Evolutionary conservation across 192 early-diverging fungal species (phyloP).

Genomic region (Coemansia sp.): DNA sequence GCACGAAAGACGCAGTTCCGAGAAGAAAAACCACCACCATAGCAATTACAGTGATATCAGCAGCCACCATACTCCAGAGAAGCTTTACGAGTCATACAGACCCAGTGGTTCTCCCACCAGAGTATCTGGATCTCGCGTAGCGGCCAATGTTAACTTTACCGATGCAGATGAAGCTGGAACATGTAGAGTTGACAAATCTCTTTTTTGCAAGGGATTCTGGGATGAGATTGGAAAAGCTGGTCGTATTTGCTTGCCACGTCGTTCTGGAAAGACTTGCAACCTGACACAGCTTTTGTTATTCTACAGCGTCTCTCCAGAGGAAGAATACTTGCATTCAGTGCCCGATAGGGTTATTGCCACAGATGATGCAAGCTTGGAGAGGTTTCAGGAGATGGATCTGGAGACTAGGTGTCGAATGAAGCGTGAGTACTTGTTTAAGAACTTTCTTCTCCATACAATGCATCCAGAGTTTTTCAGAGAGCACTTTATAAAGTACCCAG

Average conservation of each 20-base stretch:
- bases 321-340: constrained; percentile 2
- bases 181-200: constrained; percentile 50
- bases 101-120: constrained; percentile 42
- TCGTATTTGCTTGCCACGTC: constrained; percentile 41
- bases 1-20: not conserved
- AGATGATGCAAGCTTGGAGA: not conserved
- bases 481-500: constrained; percentile 50
- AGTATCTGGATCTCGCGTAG: constrained; percentile 37
- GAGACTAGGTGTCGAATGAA: constrained; percentile 29
- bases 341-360: constrained; percentile 14
- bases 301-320: constrained; percentile 27
- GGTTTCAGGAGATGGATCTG: constrained; percentile 10
- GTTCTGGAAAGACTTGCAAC: constrained; percentile 50
- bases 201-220: constrained; percentile 50
- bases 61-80: constrained; percentile 20
- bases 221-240: constrained; percentile 22
- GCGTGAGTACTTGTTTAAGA: constrained; percentile 29
- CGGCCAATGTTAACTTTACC: constrained; percentile 25
- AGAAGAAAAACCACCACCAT: not conserved
- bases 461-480: constrained; percentile 26
- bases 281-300: constrained; percentile 41
- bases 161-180: constrained; percentile 6
- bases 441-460: constrained; percentile 25
- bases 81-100: constrained; percentile 23
- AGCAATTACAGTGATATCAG: not conserved